phyloP scores from a whole-genome alignment of 1,139 yeast genomes.

The Candida sp. region DNA sequence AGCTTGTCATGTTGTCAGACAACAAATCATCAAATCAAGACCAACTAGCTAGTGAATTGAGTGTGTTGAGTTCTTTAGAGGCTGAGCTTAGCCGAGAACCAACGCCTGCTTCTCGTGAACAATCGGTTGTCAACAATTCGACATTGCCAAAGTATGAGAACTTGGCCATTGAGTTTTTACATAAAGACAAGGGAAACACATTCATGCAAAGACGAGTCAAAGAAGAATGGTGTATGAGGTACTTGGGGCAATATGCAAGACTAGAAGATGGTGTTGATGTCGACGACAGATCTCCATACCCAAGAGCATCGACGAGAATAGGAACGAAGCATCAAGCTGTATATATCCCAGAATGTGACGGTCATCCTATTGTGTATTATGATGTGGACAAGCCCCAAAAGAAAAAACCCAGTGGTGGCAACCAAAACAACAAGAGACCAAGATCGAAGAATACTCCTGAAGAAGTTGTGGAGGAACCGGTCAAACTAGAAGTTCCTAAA shows the following conservation, averaged over 20 bases:
- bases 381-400: conserved; percentile 38
- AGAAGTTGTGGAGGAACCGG: conserved; percentile 30
- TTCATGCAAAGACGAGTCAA: conserved; percentile 50
- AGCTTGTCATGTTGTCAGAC: conserved; percentile 47
- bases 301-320: conserved; percentile 78
- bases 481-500: conserved; percentile 50
- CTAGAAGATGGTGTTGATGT: conserved; percentile 81
- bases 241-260: conserved; percentile 77
- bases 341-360: conserved; percentile 65
- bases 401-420: conserved; percentile 9
- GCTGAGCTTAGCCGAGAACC: conserved; percentile 9
- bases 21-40: conserved; percentile 46
- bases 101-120: conserved; percentile 1
- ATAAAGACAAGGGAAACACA: conserved; percentile 43
- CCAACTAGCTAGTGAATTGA: conserved; percentile 29
- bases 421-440: conserved; percentile 2
- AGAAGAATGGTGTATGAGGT: conserved; percentile 85
- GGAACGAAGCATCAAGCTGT: conserved; percentile 80
- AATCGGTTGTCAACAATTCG: conserved; percentile 6
- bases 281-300: conserved; percentile 79
- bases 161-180: conserved; percentile 58
- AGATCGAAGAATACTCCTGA: conserved; percentile 23
- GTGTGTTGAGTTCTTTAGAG: conserved; percentile 22
- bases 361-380: conserved; percentile 68
- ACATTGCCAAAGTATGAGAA: conserved; percentile 62